Percentiles rank a stretch among this genome's conserved stretches.
Evolutionary conservation across 306 rosid species (phyloP).

Genomic region (Ormosia semicastrata): DNA sequence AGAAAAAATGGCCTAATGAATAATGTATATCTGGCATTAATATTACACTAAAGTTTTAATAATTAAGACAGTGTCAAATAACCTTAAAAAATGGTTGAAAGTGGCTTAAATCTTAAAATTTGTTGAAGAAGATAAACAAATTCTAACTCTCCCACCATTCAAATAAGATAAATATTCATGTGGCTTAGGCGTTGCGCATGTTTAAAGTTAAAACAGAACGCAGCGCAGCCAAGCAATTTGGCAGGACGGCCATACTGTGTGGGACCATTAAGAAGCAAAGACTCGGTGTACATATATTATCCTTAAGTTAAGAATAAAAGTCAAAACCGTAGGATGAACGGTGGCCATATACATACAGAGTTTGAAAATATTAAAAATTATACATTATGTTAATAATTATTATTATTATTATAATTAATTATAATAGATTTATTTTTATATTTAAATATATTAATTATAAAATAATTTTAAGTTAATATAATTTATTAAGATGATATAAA

Average conservation of each 20-base stretch:
- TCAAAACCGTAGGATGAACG: conserved; percentile 14
- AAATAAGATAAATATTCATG: neutral
- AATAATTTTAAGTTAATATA: too few relatives aligned
- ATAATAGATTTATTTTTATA: too few relatives aligned
- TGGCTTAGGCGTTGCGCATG: neutral
- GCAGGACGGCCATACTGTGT: neutral
- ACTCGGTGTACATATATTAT: neutral
- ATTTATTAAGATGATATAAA: too few relatives aligned
- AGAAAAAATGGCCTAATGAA: too few relatives aligned
- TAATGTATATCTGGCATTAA: too few relatives aligned
- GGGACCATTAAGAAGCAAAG: neutral
- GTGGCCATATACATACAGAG: neutral
- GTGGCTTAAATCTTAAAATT: neutral
- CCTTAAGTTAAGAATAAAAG: neutral
- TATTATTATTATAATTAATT: too few relatives aligned
- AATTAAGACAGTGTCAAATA: too few relatives aligned
- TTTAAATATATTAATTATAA: too few relatives aligned
- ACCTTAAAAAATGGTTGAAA: too few relatives aligned
- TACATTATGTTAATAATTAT: too few relatives aligned
- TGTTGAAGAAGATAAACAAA: neutral
- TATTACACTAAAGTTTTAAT: too few relatives aligned
- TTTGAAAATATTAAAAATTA: too few relatives aligned
- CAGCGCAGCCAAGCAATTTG: neutral
- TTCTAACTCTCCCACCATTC: neutral
- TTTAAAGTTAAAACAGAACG: neutral